Conservation (phyloP, 1,284 basidiomycete species). For the Sanghuangporus weigelae region DNA sequence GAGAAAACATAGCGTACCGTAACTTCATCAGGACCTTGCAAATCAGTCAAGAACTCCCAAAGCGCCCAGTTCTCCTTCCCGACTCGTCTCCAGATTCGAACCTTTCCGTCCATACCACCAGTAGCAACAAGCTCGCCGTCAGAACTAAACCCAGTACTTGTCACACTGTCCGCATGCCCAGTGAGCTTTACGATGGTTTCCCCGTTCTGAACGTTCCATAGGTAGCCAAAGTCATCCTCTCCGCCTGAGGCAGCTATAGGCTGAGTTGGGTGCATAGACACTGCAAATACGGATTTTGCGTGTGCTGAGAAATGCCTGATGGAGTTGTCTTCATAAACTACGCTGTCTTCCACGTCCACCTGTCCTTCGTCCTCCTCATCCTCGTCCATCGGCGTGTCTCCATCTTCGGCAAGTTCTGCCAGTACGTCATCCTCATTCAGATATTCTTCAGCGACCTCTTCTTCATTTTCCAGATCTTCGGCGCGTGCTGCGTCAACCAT, state of each 20-base stretch:
- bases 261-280: conserved; percentile 82
- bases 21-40: conserved; percentile 94
- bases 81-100: conserved; percentile 86
- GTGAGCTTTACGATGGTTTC: conserved; percentile 79
- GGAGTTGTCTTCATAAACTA: conserved; percentile 55
- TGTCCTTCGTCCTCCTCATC: conserved; percentile 46
- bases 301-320: conserved; percentile 64
- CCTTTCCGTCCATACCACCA: conserved; percentile 95
- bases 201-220: conserved; percentile 88
- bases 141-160: conserved; percentile 71
- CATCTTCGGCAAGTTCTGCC: conserved; percentile 62
- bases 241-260: conserved; percentile 89
- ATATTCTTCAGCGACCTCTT: conserved; percentile 40
- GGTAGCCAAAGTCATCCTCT: conserved; percentile 92
- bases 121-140: conserved; percentile 93
- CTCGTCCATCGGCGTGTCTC: conserved; percentile 71
- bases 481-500: conserved; percentile 24
- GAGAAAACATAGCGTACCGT: conserved; percentile 53
- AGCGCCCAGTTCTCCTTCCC: conserved; percentile 65
- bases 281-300: conserved; percentile 76
- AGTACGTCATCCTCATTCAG: conserved; percentile 59
- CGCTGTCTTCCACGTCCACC: conserved; percentile 32
- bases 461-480: conserved; percentile 36
- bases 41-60: conserved; percentile 91
- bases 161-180: conserved; percentile 92